phyloP scores from a whole-genome alignment of 495 filamentous ascomycete species.

The Pyronema domesticum region DNA sequence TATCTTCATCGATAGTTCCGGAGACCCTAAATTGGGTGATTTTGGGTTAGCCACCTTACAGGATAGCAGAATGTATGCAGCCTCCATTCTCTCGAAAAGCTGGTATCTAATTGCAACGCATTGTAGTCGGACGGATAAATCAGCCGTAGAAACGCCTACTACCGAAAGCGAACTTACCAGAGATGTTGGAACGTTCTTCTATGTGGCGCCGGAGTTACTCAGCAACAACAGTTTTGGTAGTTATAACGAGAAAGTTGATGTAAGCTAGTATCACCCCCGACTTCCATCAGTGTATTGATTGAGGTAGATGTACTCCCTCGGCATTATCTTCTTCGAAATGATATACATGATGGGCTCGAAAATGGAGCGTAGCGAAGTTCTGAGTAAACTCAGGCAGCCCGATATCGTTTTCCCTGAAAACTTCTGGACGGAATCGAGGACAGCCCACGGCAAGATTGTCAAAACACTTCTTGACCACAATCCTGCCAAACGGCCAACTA shows the following conservation, averaged over 20 bases:
- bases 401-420: conserved; percentile 50
- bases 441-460: conserved; percentile 57
- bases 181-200: conserved; percentile 86
- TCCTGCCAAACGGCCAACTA: conserved; percentile 68
- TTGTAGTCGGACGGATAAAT: neutral
- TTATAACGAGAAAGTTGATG: conserved; percentile 88
- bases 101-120: no score
- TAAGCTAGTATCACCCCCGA: conserved; percentile 27
- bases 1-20: conserved; percentile 79
- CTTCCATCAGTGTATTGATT: neutral
- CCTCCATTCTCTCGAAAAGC: no score
- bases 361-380: conserved; percentile 72
- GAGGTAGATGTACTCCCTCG: conserved; percentile 76
- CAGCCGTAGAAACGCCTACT: conserved; percentile 2
- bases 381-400: conserved; percentile 51
- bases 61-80: neutral
- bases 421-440: conserved; percentile 58
- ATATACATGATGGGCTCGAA: conserved; percentile 60
- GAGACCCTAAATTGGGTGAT: conserved; percentile 87
- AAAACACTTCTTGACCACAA: conserved; percentile 62
- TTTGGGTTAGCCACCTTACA: conserved; percentile 68
- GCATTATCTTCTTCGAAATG: conserved; percentile 98
- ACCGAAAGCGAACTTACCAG: conserved; percentile 41
- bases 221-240: conserved; percentile 37
- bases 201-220: conserved; percentile 84